A percentile compares a stretch with the other conserved stretches of the same genome.
phyloP scores from a whole-genome alignment of 2,329 filamentous ascomycete genomes.

The Verruconis gallopava region DNA sequence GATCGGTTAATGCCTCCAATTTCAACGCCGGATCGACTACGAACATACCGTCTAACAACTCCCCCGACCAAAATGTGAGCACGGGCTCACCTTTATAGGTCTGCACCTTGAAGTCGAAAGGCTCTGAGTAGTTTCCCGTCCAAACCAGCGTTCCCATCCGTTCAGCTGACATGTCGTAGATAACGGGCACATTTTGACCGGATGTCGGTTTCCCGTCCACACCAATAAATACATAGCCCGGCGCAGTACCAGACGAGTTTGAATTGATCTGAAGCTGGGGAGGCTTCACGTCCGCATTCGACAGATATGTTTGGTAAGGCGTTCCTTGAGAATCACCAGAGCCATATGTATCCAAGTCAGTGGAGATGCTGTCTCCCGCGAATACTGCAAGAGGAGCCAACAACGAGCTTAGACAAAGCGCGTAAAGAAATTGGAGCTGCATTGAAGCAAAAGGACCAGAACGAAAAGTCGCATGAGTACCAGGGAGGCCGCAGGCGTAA shows the following conservation, averaged over 20 bases:
- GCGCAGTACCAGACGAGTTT: conserved; percentile 11
- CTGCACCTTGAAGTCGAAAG: conserved; percentile 16
- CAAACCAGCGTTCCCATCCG: conserved; percentile 13
- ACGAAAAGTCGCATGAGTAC: too few relatives aligned
- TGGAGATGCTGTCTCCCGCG: too few relatives aligned
- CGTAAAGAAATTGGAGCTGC: too few relatives aligned
- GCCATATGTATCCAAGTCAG: neutral
- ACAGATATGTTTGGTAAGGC: conserved; percentile 15
- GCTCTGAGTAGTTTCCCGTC: conserved; percentile 14
- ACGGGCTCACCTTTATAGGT: conserved; percentile 16
- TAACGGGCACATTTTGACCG: conserved; percentile 14
- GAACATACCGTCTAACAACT: conserved; percentile 21
- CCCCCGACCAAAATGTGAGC: conserved; percentile 25
- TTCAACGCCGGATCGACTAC: too few relatives aligned
- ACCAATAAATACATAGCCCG: conserved; percentile 14
- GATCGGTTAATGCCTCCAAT: too few relatives aligned
- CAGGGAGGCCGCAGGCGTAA: too few relatives aligned
- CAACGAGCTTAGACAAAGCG: too few relatives aligned
- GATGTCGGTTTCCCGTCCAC: conserved; percentile 15
- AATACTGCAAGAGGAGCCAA: too few relatives aligned
- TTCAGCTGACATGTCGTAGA: conserved; percentile 14
- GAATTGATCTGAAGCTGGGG: conserved; percentile 14
- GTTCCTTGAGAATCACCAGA: neutral
- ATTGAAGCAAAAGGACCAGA: too few relatives aligned
- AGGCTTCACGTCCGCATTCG: conserved; percentile 13